phyloP scores from a whole-genome alignment of 192 early-diverging fungal genomes.

The Coemansia sp. region DNA sequence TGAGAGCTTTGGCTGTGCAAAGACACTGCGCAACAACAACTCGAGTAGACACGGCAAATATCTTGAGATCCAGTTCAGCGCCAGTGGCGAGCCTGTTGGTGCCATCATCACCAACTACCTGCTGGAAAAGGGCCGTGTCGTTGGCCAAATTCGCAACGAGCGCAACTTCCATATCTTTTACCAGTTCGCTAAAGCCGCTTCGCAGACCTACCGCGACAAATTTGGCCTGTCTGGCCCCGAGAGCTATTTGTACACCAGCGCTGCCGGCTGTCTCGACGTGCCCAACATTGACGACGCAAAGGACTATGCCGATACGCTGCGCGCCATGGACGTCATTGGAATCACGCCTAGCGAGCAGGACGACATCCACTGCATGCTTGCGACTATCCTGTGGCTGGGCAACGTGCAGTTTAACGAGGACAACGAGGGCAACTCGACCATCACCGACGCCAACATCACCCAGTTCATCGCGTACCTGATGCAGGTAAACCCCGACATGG shows the following conservation, averaged over 20 bases:
- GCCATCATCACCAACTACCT: slow-evolving; percentile 98
- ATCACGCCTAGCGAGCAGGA: slow-evolving; percentile 77
- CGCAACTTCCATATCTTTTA: slow-evolving; percentile 99
- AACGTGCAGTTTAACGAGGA: slow-evolving; percentile 89
- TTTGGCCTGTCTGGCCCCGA: slow-evolving; percentile 74
- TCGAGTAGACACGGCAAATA: slow-evolving; percentile 99
- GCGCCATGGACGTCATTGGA: slow-evolving; percentile 93
- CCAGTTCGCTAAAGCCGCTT: slow-evolving; percentile 80
- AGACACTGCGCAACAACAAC: slow-evolving; percentile 98
- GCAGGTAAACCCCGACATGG: slow-evolving; percentile 60
- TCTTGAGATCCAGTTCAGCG: slow-evolving; percentile 96
- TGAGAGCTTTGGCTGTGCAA: slow-evolving; percentile 98
- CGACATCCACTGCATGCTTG: slow-evolving; percentile 87
- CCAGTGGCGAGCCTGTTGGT: slow-evolving; percentile 89
- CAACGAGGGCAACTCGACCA: slow-evolving; percentile 67
- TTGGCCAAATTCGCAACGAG: slow-evolving; percentile 89
- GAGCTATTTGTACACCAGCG: slow-evolving; percentile 73
- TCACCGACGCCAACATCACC: slow-evolving; percentile 64
- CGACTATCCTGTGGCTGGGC: slow-evolving; percentile 94
- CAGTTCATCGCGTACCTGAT: slow-evolving; percentile 73
- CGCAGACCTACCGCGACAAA: slow-evolving; percentile 67
- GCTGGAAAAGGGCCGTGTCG: slow-evolving; percentile 95
- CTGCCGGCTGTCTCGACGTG: slow-evolving; percentile 75
- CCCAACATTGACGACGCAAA: slow-evolving; percentile 89
- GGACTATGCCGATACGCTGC: slow-evolving; percentile 85